Evolutionary conservation across 768 basidiomycete genomes (phyloP).

Genomic region (Lactarius indigo): DNA sequence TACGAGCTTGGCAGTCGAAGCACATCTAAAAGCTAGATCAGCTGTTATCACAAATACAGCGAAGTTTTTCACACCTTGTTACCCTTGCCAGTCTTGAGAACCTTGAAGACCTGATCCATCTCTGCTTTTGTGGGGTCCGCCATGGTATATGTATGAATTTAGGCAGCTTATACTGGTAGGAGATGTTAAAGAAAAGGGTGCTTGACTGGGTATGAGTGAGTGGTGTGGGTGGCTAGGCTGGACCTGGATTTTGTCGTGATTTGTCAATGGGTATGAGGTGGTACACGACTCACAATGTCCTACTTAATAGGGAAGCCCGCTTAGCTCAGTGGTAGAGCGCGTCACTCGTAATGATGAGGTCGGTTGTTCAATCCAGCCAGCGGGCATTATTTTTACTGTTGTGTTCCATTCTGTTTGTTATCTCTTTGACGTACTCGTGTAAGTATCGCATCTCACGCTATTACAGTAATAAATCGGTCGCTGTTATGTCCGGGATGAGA

Average conservation of each 20-base stretch:
- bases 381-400: slow-evolving; percentile 22
- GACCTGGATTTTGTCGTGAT: not conserved
- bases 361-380: slow-evolving; percentile 29
- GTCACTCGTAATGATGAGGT: slow-evolving; percentile 30
- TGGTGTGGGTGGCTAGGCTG: not conserved
- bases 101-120: slow-evolving; percentile 81
- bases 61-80: slow-evolving; percentile 59
- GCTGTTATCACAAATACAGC: slow-evolving; percentile 1
- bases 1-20: slow-evolving; percentile 93
- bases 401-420: not conserved
- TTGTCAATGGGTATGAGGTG: not conserved
- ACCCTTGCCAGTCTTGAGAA: slow-evolving; percentile 78
- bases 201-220: not conserved
- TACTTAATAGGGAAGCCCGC: not conserved
- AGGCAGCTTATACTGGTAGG: not conserved
- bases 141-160: slow-evolving; percentile 39
- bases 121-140: slow-evolving; percentile 80
- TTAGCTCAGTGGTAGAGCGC: slow-evolving; percentile 34
- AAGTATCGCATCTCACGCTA: not conserved
- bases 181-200: not conserved
- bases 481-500: not conserved
- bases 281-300: not conserved
- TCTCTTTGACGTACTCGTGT: not conserved
- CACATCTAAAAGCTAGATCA: slow-evolving; percentile 52
- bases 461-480: not conserved